Base-by-base conservation (phyloP, 345 rosid genomes). In the Heritiera fomes region DNA sequence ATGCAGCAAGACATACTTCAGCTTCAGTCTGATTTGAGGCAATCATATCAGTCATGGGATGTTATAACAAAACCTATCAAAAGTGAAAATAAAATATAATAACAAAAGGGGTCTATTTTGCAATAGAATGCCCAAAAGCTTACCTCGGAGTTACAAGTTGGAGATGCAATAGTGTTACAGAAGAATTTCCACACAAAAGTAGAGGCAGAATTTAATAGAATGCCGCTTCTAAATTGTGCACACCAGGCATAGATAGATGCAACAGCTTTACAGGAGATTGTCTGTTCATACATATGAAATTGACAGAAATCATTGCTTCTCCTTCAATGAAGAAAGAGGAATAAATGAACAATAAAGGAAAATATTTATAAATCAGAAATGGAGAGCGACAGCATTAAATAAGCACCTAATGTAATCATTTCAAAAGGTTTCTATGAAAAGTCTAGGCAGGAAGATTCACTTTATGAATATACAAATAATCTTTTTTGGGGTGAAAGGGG, bases 1-100 rank as follows among this genome's bases (percentile, higher is more conserved):
- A 93, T 84, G 89, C 91, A 68, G 95, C 98, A 78, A 95, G 85
- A 77, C 78, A 70, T 77, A 93, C 50, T 87, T 95, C 98, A 58
- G 95, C 97, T 80, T 83, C 92, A 64, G 83, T 82, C 98, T 95
- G 86, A 78, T 71, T 71, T 32, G 45, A 71, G 61, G 46, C 61
- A 86, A 76, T 80, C 68, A 74, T 61, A 85, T 74, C 66, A 69
- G 60, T 81, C 68, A 78, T 30, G 30, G 62, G 6, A 50, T 15
- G 45, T 32, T 14, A 46, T 23, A 46, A 13, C 55, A 47, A 46
- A 47, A 46, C 30, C 11, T 12, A 3, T 68, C 5, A 9, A 10
- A 68, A 68, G 53, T n/a, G 23, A 17, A 41, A 34, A 34, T 1
- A 71, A 76, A 63, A 32, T 65, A 43, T 34, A 1, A 52, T 34